These are phyloP conservation scores for Citrus cavaleriei DNA, from an alignment of 345 rosid genomes.

Conservation along the genomic window DNA sequence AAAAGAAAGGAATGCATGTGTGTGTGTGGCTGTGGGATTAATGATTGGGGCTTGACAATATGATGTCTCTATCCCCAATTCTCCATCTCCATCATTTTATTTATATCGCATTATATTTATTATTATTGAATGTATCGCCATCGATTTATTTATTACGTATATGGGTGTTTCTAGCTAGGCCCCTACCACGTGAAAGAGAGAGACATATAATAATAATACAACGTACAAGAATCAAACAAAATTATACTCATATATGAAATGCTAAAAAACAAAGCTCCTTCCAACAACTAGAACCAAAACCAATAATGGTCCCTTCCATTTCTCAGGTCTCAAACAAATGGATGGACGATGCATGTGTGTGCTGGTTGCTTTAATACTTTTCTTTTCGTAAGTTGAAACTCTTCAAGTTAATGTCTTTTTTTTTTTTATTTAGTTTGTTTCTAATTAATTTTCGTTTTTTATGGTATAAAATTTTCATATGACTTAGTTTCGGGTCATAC, in stretches of 20 bases:
- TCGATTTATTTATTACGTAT: neutral
- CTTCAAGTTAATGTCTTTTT: too few species aligned
- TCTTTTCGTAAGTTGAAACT: too few species aligned
- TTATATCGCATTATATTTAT: neutral
- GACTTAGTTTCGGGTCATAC: too few species aligned
- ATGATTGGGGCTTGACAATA: neutral
- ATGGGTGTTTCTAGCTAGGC: neutral
- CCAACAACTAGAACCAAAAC: neutral
- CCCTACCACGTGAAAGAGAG: constrained; percentile 32
- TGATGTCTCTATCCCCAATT: too few species aligned
- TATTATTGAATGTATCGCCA: neutral
- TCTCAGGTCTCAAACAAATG: neutral
- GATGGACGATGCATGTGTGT: neutral
- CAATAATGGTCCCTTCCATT: neutral
- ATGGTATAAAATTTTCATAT: too few species aligned
- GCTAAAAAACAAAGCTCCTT: neutral
- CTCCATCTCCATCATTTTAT: neutral
- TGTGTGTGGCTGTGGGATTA: neutral
- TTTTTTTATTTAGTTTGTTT: too few species aligned
- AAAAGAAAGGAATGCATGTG: neutral
- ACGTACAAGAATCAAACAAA: neutral
- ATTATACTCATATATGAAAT: neutral
- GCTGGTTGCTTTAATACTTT: neutral
- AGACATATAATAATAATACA: neutral
- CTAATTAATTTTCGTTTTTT: too few species aligned